Evolutionary conservation across 495 filamentous ascomycete species (phyloP), one percentile per base, ranked within the genome.

Genomic region (Entonaema liquescens): DNA sequence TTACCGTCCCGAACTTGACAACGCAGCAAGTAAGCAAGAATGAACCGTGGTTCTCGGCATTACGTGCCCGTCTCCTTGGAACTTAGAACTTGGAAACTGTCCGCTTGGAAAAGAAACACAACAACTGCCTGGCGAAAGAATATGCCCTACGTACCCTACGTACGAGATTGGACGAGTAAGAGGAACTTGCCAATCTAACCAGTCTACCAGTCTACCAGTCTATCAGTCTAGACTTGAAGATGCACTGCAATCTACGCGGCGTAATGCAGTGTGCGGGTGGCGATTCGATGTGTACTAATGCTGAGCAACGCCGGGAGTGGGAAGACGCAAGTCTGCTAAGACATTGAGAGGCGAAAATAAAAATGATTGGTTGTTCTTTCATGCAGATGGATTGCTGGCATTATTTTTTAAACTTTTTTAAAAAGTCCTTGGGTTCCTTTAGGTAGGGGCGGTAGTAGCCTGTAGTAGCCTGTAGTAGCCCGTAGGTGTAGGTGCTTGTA

Each of bases 1-100:
- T 7, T 33, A 35, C 57, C 47, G 38, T 67, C 57, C 62, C 33
- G 54, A 65, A 52, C 19, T 63, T 71, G 74, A 71, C 64, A 66
- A 66, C 69, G 55, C 64, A 68, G 71, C 67, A 65, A 65, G 68
- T 62, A 65, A 62, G 55, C 71, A 73, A 58, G 28, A 13, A 68
- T 44, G 59, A 65, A 63, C 66, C 65, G 65, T 67, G 66, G 60
- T 59, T 73, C 60, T 68, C 60, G 64, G 64, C 59, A 60, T 49
- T 59, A 58, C 57, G 53, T 60, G 47, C 38, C 59, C 65, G 47
- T 65, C 38, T 67, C 55, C 38, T 47, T 60, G 60, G 70, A 50
- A 72, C 53, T 19, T 28, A n/a, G 2, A 23, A 25, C 21, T 21
- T 3, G 44, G 6, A 19, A 50, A 50, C 17, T 11, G 17, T 7